These are phyloP conservation scores for Phytophthora multivora DNA, from an alignment of 352 stramenopile species.

Conservation along the genomic window DNA sequence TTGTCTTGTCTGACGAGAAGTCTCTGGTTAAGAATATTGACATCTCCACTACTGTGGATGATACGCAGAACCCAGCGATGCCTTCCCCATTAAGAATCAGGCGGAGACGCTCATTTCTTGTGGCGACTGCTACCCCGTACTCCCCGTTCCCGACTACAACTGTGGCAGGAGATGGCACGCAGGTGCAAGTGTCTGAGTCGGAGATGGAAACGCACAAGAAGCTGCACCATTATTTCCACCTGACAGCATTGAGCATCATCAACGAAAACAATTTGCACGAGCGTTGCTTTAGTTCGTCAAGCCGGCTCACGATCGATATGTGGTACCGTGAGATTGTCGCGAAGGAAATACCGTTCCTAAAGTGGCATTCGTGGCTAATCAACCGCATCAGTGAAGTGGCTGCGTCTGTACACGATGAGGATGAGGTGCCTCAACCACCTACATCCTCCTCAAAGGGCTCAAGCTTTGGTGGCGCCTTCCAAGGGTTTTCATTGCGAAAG, in stretches of 20 bases:
- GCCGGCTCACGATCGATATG: slow-evolving; percentile 79
- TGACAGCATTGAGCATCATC: slow-evolving; percentile 87
- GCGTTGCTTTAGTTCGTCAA: slow-evolving; percentile 79
- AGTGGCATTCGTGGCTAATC: slow-evolving; percentile 86
- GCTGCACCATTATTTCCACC: slow-evolving; percentile 88
- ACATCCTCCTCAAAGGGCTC: slow-evolving; percentile 10
- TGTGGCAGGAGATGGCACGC: slow-evolving; percentile 36
- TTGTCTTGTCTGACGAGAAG: slow-evolving; percentile 7
- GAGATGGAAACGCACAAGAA: slow-evolving; percentile 83
- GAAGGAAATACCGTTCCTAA: slow-evolving; percentile 72
- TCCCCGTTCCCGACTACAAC: slow-evolving; percentile 41
- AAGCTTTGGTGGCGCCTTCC: slow-evolving; percentile 21
- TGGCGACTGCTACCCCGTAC: slow-evolving; percentile 33
- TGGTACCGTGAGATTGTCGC: slow-evolving; percentile 84
- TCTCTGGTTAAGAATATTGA: slow-evolving; percentile 1
- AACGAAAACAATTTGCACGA: slow-evolving; percentile 86
- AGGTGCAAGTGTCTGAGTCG: slow-evolving; percentile 49
- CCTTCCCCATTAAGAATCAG: slow-evolving; percentile 24
- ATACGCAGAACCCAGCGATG: slow-evolving; percentile 6
- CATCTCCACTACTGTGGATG: not conserved
- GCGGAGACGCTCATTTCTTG: slow-evolving; percentile 29
- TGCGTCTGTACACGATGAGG: slow-evolving; percentile 47
- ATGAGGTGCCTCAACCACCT: slow-evolving; percentile 14
- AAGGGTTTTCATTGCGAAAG: slow-evolving; percentile 34
- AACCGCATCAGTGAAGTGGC: slow-evolving; percentile 77